Evolutionary conservation across 768 basidiomycete genomes (phyloP), one percentile per base, ranked within the genome.

Genomic region (Lenzites betulinus): DNA sequence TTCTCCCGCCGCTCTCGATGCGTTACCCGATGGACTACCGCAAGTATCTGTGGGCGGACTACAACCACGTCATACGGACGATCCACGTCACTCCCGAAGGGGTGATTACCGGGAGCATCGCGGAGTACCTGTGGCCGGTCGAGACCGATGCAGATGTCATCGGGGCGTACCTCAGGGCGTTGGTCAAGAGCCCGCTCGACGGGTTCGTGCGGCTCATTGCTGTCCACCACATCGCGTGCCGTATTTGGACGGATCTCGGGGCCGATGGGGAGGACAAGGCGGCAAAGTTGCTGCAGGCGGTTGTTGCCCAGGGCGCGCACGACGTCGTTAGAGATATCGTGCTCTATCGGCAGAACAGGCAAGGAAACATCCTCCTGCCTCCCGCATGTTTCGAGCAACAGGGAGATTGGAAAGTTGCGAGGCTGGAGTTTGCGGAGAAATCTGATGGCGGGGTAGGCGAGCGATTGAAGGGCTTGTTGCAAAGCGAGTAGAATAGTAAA

Each of bases 11-110:
- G 0, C 78, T 88, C 11, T 81, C 92, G 2, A 88, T 90, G 85
- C 75, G 75, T 13, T 95, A 94, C 67, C 79, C 92, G 0, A 56
- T 77, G 23, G 95, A 98, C 76, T 97, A 93, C 69, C 86, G 95
- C 51, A 87, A 85, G 63, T 83, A 87, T 56, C 70, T 98, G 4
- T 97, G 92, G 90, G 85, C 79, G 57, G 95, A 96, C 66, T 90
- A 85, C 64, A 78, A 79, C 2, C 88, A 90, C 66, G 70, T 86
- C 41, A 69, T 93, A 54, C 82, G 80, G 66, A 88, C 80, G 23
- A 77, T 93, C 28, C 81, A 81, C 20, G 77, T 79, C 6, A 72
- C 79, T 7, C 68, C 82, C 16, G 81, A 78, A 13, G 76, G 82
- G 2, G 79, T 88, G n/a, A 64, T 90, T 26, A 77, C 78, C 26